phyloP scores from a whole-genome alignment of 179 eudicot species.

The Patellifolia procumbens region DNA sequence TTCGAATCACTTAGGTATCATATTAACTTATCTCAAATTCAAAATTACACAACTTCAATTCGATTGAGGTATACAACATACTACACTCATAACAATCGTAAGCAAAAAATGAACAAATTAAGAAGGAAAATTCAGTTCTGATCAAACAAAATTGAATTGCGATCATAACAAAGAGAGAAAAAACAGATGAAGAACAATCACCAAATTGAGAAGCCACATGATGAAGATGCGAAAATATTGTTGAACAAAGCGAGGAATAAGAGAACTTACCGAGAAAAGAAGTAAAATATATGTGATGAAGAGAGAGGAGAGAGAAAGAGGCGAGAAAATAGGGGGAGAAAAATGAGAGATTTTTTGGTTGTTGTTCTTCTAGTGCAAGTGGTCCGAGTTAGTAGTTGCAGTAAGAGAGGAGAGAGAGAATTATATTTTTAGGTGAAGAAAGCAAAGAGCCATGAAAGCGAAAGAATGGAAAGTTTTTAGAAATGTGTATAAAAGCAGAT shows the following conservation, averaged over 20 bases:
- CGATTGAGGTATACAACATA: not conserved
- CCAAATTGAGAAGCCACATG: not conserved
- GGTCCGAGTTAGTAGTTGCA: not conserved
- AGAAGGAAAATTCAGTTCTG: not conserved
- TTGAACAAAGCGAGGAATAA: too few relatives aligned
- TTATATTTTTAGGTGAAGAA: not conserved
- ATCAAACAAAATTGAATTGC: not conserved
- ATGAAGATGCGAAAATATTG: not conserved
- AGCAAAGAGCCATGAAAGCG: not conserved
- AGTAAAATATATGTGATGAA: not conserved
- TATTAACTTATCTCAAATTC: not conserved
- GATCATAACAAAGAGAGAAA: not conserved
- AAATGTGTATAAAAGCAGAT: not conserved
- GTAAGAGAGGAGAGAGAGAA: not conserved
- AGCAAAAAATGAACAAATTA: not conserved
- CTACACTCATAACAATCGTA: not conserved
- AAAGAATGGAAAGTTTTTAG: too few relatives aligned
- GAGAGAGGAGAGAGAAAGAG: not conserved
- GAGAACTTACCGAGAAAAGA: not conserved
- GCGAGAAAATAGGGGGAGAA: not conserved
- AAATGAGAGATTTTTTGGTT: not conserved
- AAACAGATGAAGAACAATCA: not conserved
- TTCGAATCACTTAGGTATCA: not conserved
- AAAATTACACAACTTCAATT: not conserved
- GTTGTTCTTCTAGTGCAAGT: not conserved